A percentile compares a stretch with the other conserved stretches of the same genome.
Evolutionary conservation across 1,139 yeast genomes (phyloP).

Genomic region (Groenewaldozyma sp.): DNA sequence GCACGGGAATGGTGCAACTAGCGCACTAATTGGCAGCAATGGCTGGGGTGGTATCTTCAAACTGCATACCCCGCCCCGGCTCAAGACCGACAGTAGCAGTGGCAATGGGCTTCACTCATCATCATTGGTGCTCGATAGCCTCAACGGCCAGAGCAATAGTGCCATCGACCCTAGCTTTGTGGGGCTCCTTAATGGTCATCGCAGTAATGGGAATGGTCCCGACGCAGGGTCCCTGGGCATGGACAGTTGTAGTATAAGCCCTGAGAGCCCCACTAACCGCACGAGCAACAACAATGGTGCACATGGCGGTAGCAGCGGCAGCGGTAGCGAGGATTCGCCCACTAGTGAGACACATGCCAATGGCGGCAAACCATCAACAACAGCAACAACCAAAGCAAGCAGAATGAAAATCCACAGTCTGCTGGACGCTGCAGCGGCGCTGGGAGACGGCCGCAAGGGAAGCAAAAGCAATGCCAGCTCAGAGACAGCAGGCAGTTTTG

Average conservation of each 20-base stretch:
- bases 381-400: slow-evolving; percentile 7
- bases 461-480: not conserved
- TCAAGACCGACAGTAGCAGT: not conserved
- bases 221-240: too few species aligned
- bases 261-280: not conserved
- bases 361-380: slow-evolving; percentile 4
- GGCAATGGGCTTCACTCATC: not conserved
- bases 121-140: not conserved
- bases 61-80: not conserved
- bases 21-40: not conserved
- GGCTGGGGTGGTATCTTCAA: slow-evolving; percentile 2
- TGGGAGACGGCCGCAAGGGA: slow-evolving; percentile 12
- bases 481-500: not conserved
- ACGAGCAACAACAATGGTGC: not conserved
- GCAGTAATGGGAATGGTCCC: not conserved
- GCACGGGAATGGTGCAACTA: not conserved
- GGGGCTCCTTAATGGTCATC: not conserved
- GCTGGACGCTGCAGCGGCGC: slow-evolving; percentile 23
- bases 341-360: slow-evolving; percentile 1
- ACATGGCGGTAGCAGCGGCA: not conserved
- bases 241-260: too few species aligned
- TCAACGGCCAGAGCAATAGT: not conserved
- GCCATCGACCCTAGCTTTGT: not conserved
- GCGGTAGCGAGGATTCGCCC: slow-evolving; percentile 1
- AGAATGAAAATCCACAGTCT: slow-evolving; percentile 23